Base-by-base conservation (phyloP, 2,329 filamentous ascomycete species). In the Huntiella decipiens region DNA sequence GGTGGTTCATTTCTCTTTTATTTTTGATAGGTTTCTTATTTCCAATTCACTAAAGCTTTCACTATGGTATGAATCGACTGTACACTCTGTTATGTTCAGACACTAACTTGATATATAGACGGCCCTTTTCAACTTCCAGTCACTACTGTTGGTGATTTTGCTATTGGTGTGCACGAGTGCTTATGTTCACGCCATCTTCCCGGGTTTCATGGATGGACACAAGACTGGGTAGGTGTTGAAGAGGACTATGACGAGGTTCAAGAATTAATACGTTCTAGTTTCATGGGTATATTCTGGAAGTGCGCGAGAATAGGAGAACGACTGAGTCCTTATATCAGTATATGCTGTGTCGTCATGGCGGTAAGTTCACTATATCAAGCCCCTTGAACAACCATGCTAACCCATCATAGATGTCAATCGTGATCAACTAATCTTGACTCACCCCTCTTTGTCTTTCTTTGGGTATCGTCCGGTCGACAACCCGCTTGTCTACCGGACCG, bases 121-220 rank as follows among this genome's bases (percentile, higher is more conserved):
- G 50, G 91, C 91, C 46, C 80, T 98, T 57, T 95, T 98, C 78
- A 96, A 96, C 67, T 96, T 98, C 69, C 86, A 95, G 64, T 93
- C 86, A 49, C 81, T 96, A 55, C 75, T 98, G 55, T 76, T 96
- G 56, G 88, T 95, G 54, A 77, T 98, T 56, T 77, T 98, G 44
- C 80, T 98, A 54, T 77, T 92, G 55, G 92, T 96, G 59, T 98
- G 91, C 73, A 95, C 91, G 48, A 87, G 83, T 63, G 78, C 91
- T 51, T 96, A 98, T 65, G 74, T 86, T 47, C 91, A 96, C 67
- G 81, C 83, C 56, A 77, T 93, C 52, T 82, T 91, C 57, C 88
- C 91, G 1, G 73, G 79, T 4, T 80, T 93, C 55, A 83, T 98
- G 66, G 88, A 96, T 63, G 73, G 82, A 44, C 91, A 94, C 61